A percentile compares a stretch with the other conserved stretches of the same genome.
Conservation (phyloP, 1,284 basidiomycete species). For the Ustilago shanxiensis region DNA sequence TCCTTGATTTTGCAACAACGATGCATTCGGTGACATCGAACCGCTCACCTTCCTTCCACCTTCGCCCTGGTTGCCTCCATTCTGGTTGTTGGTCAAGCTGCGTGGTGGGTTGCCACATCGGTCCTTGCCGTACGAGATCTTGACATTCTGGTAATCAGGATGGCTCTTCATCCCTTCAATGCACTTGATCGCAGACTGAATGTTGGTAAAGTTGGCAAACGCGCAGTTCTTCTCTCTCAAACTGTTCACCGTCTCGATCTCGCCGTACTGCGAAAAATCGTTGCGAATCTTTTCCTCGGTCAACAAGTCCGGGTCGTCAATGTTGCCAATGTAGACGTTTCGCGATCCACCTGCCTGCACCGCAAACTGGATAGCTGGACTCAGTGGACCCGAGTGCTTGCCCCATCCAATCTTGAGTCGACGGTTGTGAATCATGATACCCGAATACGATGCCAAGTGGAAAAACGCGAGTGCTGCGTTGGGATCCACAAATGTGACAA, state of each 20-base stretch:
- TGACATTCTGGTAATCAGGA: constrained; percentile 64
- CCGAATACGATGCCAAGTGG: constrained; percentile 65
- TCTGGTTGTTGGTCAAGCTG: constrained; percentile 39
- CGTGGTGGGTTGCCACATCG: constrained; percentile 66
- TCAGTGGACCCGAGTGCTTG: constrained; percentile 67
- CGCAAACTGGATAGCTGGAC: constrained; percentile 67
- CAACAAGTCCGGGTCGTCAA: constrained; percentile 62
- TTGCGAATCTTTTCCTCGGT: constrained; percentile 65
- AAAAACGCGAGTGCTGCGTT: constrained; percentile 68
- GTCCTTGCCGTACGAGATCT: constrained; percentile 68
- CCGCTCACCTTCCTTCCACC: constrained; percentile 39
- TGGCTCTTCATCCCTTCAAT: constrained; percentile 69
- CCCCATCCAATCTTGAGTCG: constrained; percentile 69
- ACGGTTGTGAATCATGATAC: constrained; percentile 68
- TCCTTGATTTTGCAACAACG: constrained; percentile 24
- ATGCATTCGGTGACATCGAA: constrained; percentile 36
- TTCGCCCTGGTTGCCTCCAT: constrained; percentile 15
- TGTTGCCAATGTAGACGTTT: constrained; percentile 69
- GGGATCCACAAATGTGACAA: constrained; percentile 68
- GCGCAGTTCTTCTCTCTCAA: constrained; percentile 68
- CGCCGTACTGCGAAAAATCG: constrained; percentile 67
- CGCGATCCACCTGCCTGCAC: constrained; percentile 69
- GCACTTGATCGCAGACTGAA: constrained; percentile 69
- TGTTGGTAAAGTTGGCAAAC: constrained; percentile 69
- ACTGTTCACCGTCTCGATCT: constrained; percentile 68